Conservation (phyloP, 1,284 basidiomycete genomes). For the Trichosporon faecale region DNA sequence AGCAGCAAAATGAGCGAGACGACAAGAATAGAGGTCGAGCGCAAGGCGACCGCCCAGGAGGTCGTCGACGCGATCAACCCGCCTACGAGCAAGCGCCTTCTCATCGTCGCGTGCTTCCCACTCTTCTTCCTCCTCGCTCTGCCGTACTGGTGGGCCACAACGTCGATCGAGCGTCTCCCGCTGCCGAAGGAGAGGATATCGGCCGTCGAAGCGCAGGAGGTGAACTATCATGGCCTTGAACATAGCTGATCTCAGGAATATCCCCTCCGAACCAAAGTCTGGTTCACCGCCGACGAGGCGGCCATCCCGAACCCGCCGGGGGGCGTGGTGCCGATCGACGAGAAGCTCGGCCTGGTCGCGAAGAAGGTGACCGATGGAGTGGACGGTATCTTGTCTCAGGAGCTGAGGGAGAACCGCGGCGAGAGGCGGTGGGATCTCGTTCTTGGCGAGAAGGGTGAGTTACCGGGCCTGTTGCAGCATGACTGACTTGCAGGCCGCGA, state of each 20-base stretch:
- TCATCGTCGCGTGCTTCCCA: conserved; percentile 66
- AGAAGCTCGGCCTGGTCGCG: conserved; percentile 29
- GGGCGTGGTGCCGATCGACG: conserved; percentile 25
- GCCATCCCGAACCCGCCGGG: conserved; percentile 35
- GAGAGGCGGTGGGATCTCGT: conserved; percentile 33
- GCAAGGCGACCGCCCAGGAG: not conserved
- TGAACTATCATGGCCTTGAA: conserved; percentile 14
- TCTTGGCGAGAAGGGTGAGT: conserved; percentile 20
- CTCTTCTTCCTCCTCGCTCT: conserved; percentile 65
- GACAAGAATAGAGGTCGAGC: not conserved
- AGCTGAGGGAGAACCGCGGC: conserved; percentile 21
- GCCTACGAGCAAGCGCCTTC: conserved; percentile 25
- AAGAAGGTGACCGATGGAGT: conserved; percentile 34
- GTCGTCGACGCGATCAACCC: conserved; percentile 29
- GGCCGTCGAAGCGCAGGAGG: conserved; percentile 34
- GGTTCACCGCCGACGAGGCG: conserved; percentile 36
- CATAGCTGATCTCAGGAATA: conserved; percentile 23
- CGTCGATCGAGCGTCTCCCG: conserved; percentile 73
- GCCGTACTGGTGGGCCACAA: conserved; percentile 85
- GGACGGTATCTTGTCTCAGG: conserved; percentile 34
- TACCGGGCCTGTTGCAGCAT: not conserved
- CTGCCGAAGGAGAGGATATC: conserved; percentile 66
- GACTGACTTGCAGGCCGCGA: conserved; percentile 14
- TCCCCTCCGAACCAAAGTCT: conserved; percentile 30
- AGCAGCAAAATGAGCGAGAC: not conserved